phyloP scores from a whole-genome alignment of 805 yeast genomes.

The Maudiozyma saulgeensis region DNA sequence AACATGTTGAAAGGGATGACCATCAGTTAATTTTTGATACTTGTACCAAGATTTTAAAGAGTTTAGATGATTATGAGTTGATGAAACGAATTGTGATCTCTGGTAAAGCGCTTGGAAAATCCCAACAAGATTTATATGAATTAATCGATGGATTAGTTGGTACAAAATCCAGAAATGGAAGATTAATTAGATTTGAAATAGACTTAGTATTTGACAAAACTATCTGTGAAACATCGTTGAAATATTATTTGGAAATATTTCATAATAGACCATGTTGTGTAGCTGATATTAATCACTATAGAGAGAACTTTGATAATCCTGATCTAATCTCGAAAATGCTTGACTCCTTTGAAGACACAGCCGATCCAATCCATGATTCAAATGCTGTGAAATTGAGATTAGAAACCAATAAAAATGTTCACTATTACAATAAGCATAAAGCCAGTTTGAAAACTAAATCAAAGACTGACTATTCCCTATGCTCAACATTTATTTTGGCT shows the following conservation, averaged over 20 bases:
- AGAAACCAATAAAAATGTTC: slow-evolving; percentile 15
- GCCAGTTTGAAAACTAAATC: slow-evolving; percentile 32
- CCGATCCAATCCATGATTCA: slow-evolving; percentile 43
- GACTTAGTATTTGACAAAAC: slow-evolving; percentile 17
- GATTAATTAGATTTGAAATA: slow-evolving; percentile 43
- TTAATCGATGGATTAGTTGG: slow-evolving; percentile 22
- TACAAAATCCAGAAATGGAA: slow-evolving; percentile 43
- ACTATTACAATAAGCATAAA: slow-evolving; percentile 33
- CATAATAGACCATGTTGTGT: slow-evolving; percentile 57
- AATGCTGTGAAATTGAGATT: slow-evolving; percentile 23
- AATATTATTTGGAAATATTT: slow-evolving; percentile 36
- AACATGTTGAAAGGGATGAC: slow-evolving; percentile 34
- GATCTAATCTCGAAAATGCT: slow-evolving; percentile 1
- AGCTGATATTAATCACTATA: slow-evolving; percentile 42
- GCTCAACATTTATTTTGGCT: slow-evolving; percentile 55
- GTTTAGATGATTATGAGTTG: slow-evolving; percentile 58
- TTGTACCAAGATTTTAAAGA: slow-evolving; percentile 38
- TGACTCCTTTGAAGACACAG: not conserved
- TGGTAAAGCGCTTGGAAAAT: slow-evolving; percentile 48
- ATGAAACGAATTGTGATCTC: slow-evolving; percentile 33
- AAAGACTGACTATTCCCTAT: slow-evolving; percentile 61
- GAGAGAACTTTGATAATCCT: slow-evolving; percentile 19
- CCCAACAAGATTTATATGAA: slow-evolving; percentile 31
- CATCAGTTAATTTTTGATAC: slow-evolving; percentile 38
- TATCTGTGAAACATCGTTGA: slow-evolving; percentile 25